Conservation (phyloP, 805 yeast genomes). For the Saturnispora hagleri region DNA sequence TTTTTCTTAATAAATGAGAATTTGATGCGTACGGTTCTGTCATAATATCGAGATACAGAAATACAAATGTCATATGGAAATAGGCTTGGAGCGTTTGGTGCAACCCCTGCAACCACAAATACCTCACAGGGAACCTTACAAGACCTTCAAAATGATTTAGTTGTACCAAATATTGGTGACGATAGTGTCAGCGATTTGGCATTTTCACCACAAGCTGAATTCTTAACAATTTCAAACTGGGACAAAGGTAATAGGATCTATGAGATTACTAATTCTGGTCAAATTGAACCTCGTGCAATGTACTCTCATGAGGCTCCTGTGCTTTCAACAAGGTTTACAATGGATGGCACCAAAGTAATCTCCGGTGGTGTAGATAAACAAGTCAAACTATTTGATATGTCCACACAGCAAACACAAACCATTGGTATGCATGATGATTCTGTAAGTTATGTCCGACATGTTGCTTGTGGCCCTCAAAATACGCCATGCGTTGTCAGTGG, state of each 20-base stretch:
- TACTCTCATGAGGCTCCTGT: slow-evolving; percentile 89
- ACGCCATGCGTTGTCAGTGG: slow-evolving; percentile 81
- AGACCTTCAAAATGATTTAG: slow-evolving; percentile 61
- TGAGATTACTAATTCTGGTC: slow-evolving; percentile 70
- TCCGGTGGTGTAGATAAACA: slow-evolving; percentile 90
- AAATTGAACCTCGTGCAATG: slow-evolving; percentile 79
- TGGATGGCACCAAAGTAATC: slow-evolving; percentile 79
- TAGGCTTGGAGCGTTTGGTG: slow-evolving; percentile 23
- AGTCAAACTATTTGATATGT: slow-evolving; percentile 74
- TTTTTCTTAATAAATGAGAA: not conserved
- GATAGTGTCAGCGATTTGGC: slow-evolving; percentile 79
- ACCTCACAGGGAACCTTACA: slow-evolving; percentile 36
- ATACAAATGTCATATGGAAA: slow-evolving; percentile 23
- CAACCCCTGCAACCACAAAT: slow-evolving; percentile 5
- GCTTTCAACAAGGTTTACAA: slow-evolving; percentile 69
- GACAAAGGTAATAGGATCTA: slow-evolving; percentile 90
- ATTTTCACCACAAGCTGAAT: slow-evolving; percentile 81
- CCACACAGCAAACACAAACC: slow-evolving; percentile 72
- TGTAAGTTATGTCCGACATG: slow-evolving; percentile 64
- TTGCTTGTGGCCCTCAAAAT: slow-evolving; percentile 77
- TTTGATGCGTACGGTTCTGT: not conserved
- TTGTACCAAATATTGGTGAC: slow-evolving; percentile 75
- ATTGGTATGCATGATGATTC: slow-evolving; percentile 82
- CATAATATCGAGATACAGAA: not conserved
- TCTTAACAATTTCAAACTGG: slow-evolving; percentile 82